These are phyloP conservation scores for Termitomyces sp. DNA, from an alignment of 768 basidiomycete genomes.

Conservation along the genomic window DNA sequence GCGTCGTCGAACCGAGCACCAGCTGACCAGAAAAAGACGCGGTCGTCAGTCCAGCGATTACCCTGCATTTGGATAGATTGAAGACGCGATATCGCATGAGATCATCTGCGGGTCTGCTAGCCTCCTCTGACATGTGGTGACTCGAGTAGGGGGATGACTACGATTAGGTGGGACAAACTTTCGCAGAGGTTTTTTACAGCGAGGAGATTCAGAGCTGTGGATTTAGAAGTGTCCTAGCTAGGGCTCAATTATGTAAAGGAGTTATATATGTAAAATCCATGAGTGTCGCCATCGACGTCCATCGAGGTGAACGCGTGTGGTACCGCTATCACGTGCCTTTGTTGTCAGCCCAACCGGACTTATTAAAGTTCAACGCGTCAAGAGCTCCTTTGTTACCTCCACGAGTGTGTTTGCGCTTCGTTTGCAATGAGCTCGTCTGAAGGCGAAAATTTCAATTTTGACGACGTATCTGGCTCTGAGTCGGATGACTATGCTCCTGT, in stretches of 20 bases:
- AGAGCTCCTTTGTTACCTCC: not conserved
- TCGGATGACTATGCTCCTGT: slow-evolving; percentile 65
- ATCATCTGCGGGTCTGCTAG: not conserved
- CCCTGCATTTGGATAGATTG: not conserved
- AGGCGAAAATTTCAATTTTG: slow-evolving; percentile 61
- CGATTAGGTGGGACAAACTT: not conserved
- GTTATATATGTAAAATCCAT: not conserved
- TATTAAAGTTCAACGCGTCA: not conserved
- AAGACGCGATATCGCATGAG: not conserved
- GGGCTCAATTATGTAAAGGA: slow-evolving; percentile 11
- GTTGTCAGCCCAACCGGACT: not conserved
- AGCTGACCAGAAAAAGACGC: slow-evolving; percentile 20
- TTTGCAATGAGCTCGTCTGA: slow-evolving; percentile 67
- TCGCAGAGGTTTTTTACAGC: not conserved
- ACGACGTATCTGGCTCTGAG: slow-evolving; percentile 53
- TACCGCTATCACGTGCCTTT: slow-evolving; percentile 9
- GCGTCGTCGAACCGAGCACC: too few species aligned
- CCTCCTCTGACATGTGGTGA: not conserved
- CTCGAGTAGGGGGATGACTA: not conserved
- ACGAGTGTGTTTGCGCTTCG: not conserved
- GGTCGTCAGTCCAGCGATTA: slow-evolving; percentile 14
- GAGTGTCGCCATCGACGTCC: not conserved
- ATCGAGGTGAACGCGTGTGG: not conserved
- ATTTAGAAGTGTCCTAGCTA: not conserved
- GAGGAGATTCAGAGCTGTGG: not conserved